Evolutionary conservation across 2,329 filamentous ascomycete species (phyloP).

Genomic region (Talaromyces islandicus): DNA sequence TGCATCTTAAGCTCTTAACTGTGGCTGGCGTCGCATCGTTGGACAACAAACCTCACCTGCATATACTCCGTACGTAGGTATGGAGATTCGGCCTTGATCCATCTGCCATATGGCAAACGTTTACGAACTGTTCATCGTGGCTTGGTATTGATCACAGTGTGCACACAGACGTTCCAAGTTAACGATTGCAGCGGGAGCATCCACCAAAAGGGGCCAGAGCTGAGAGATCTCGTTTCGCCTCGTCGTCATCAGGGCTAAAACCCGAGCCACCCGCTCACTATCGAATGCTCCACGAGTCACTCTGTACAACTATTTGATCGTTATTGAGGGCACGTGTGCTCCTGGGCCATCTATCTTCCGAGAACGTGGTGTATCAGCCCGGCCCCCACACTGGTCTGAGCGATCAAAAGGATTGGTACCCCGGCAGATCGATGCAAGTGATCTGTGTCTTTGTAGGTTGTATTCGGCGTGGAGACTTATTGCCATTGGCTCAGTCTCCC

Average conservation of each 20-base stretch:
- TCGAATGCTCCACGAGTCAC: too few species aligned
- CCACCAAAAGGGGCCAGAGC: background rate
- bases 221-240: background rate
- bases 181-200: background rate
- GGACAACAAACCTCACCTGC: background rate
- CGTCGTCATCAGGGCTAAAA: background rate
- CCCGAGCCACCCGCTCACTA: too few species aligned
- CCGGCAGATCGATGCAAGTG: background rate
- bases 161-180: too few species aligned
- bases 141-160: background rate
- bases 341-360: background rate
- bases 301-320: background rate
- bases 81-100: background rate
- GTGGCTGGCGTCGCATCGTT: background rate
- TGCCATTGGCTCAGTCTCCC: too few species aligned
- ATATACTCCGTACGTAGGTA: background rate
- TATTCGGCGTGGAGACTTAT: too few species aligned
- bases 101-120: background rate
- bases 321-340: background rate
- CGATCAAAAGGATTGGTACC: background rate
- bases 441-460: too few species aligned
- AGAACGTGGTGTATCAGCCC: background rate
- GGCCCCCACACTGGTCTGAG: background rate
- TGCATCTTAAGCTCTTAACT: background rate
- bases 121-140: background rate